Base-by-base conservation (phyloP, 1,284 basidiomycete species). In the Taiwanofungus camphoratus region DNA sequence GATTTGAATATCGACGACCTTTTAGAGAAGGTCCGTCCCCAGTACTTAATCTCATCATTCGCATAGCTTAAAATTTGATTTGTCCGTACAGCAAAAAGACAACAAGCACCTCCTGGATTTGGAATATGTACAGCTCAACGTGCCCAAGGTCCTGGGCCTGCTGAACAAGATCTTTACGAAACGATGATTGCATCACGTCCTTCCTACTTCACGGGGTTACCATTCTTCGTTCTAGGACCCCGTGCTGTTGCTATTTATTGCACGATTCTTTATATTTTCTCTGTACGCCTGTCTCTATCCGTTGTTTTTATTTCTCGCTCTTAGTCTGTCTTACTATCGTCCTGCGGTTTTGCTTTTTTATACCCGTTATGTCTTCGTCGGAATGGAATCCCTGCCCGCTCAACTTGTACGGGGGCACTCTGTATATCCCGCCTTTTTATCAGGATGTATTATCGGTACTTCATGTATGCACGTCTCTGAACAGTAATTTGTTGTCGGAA, bases 1-100 rank as follows among this genome's bases (percentile, higher is more conserved):
- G 96, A 99, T 68, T 76, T 99, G 49, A 99, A 98, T 72, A 96
- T 99, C 59, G 96, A 99, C 66, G 96, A 99, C 69, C 68, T 99
- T 52, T 72, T 99, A 57, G 94, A 99, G 68, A 96, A 94, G 83
- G 88, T 89, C 46, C 20, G 72, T 60, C 3, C 8, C 34, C 29
- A 36, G 30, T 42, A 26, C 26, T 32, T 34, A 15, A 26, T 9
- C 23, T 4, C 13, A 15, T 8, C 13, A 9, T 35, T 11, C 27
- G 24, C 24, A 32, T 37, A 20, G 36, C 29, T 34, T 29, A 41
- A 56, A 41, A 55, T 41, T 52, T 38, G 29, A 35, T 23, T 35
- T 23, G 18, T 37, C 40, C 39, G n/a, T 42, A 59, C 63, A 96
- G 90, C 95, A 98, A 87, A 96, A 97, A 71, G 94, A 99, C 66